These are phyloP conservation scores for Ailanthus altissimus DNA, from an alignment of 345 rosid species.

Conservation along the genomic window DNA sequence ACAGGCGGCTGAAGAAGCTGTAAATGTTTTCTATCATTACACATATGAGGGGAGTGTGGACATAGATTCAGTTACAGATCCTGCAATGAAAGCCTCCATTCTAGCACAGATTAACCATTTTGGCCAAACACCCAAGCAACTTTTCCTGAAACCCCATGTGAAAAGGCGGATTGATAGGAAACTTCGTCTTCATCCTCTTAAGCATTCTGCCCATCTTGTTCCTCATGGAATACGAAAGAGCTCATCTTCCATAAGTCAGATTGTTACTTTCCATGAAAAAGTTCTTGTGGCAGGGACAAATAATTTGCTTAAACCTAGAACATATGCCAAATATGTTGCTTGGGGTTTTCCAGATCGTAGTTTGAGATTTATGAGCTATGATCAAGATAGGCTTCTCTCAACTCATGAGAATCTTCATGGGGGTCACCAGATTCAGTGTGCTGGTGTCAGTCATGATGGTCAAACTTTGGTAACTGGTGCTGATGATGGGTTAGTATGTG, in stretches of 20 bases:
- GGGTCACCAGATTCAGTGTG: conserved; percentile 87
- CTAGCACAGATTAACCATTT: conserved; percentile 98
- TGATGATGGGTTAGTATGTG: conserved; percentile 85
- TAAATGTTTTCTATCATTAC: conserved; percentile 98
- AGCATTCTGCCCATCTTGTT: conserved; percentile 75
- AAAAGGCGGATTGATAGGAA: conserved; percentile 77
- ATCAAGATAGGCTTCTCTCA: conserved; percentile 89
- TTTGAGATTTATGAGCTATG: conserved; percentile 94
- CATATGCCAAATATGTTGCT: conserved; percentile 77
- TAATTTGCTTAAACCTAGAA: conserved; percentile 84
- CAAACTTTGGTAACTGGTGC: conserved; percentile 89
- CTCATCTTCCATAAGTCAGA: conserved; percentile 74
- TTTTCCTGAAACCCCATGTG: conserved; percentile 88
- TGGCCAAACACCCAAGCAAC: conserved; percentile 99
- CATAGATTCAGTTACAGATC: conserved; percentile 95
- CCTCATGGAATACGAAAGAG: conserved; percentile 85
- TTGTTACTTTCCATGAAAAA: conserved; percentile 75
- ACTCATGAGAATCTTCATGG: conserved; percentile 99
- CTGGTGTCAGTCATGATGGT: conserved; percentile 89
- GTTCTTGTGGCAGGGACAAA: conserved; percentile 74
- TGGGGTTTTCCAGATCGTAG: conserved; percentile 99
- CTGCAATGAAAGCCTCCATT: conserved; percentile 99
- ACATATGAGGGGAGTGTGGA: conserved; percentile 99
- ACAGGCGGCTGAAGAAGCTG: conserved; percentile 99
- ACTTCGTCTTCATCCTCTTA: conserved; percentile 84